Evolutionary conservation across 2,329 filamentous ascomycete genomes (phyloP).

Genomic region (Mollisiaceae sp.): DNA sequence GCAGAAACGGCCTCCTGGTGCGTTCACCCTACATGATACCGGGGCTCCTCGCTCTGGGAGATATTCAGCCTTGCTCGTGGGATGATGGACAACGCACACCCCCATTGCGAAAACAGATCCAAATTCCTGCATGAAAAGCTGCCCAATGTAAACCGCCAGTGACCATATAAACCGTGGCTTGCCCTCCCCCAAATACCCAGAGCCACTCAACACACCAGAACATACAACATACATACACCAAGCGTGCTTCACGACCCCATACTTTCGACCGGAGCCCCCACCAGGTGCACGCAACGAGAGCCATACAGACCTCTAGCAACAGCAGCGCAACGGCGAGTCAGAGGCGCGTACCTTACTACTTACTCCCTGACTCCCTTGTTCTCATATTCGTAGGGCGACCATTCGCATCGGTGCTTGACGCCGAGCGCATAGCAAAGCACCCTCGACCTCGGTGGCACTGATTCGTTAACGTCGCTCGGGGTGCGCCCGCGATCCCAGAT

Average conservation of each 20-base stretch:
- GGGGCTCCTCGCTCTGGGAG: background rate
- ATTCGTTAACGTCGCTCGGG: background rate
- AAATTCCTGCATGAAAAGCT: conserved; percentile 24
- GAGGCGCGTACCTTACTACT: conserved; percentile 10
- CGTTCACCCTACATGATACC: conserved; percentile 15
- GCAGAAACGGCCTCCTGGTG: conserved; percentile 14
- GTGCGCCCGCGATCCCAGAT: background rate
- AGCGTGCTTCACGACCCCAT: background rate
- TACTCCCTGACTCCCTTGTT: background rate
- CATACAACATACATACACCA: background rate
- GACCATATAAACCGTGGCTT: conserved; percentile 27
- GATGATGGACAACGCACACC: conserved; percentile 22
- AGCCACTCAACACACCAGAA: no score
- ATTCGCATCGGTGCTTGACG: background rate
- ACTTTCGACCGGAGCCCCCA: background rate
- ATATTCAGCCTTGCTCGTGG: background rate
- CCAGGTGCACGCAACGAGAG: conserved; percentile 8
- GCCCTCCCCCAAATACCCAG: conserved; percentile 1
- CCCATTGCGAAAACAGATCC: background rate
- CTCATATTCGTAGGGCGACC: background rate
- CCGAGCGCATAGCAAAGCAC: background rate
- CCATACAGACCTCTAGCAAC: background rate
- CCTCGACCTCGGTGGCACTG: background rate
- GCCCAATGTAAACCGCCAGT: conserved; percentile 30
- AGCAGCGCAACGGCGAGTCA: background rate